A percentile compares a stretch with the other conserved stretches of the same genome.
phyloP scores from a whole-genome alignment of 345 rosid genomes.

The Salix brachista region DNA sequence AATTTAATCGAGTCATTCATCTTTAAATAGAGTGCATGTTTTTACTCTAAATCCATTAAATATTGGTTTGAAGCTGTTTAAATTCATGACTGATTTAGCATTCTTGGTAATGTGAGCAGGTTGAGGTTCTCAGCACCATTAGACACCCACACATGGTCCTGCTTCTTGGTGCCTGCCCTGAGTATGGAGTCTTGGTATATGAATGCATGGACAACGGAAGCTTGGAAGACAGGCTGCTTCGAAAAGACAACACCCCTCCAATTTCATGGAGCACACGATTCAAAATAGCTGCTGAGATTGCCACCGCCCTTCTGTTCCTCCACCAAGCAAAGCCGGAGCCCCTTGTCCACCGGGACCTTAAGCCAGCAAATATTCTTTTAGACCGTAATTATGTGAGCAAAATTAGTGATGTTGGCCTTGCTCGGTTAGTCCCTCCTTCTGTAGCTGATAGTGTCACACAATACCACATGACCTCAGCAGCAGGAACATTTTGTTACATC shows the following conservation, averaged over 20 bases:
- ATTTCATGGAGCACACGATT: conserved; percentile 71
- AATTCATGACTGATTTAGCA: conserved; percentile 7
- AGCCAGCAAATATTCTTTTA: conserved; percentile 89
- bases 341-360: conserved; percentile 86
- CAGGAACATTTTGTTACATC: conserved; percentile 88
- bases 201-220: conserved; percentile 79
- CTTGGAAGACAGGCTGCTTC: conserved; percentile 75
- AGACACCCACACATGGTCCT: conserved; percentile 95
- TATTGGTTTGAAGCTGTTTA: not conserved
- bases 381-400: conserved; percentile 80
- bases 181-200: conserved; percentile 83
- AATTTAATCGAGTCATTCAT: not conserved
- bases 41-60: not conserved
- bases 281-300: conserved; percentile 72
- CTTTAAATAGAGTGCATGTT: not conserved
- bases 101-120: conserved; percentile 31
- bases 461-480: conserved; percentile 85
- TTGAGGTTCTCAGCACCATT: conserved; percentile 75
- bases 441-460: conserved; percentile 77
- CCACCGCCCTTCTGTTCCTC: conserved; percentile 77
- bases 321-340: conserved; percentile 98
- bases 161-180: conserved; percentile 91
- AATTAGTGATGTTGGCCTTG: conserved; percentile 92
- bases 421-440: conserved; percentile 80
- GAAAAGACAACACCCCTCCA: conserved; percentile 57